Evolutionary conservation across 2,329 filamentous ascomycete species (phyloP), one percentile per base, ranked within the genome.

Genomic region (Delphinella strobiligena): DNA sequence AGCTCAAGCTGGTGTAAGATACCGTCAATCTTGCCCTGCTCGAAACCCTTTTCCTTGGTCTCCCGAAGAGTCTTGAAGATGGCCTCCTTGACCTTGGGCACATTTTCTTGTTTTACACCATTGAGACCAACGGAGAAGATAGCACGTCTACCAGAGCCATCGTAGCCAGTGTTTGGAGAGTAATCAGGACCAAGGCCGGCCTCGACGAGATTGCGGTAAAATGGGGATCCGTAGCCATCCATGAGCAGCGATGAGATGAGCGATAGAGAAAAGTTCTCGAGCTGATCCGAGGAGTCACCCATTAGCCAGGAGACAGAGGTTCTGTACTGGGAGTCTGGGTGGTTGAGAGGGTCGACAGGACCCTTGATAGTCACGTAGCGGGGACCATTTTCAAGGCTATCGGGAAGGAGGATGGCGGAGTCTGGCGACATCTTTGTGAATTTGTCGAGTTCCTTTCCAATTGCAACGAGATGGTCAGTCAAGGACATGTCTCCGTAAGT

Each of bases 401-500:
- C 76, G 0, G 91, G 91, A 14, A 70, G 61, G 55, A 87, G 88
- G 48, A 93, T 75, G 37, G 87, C 75, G 38, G 71, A 69, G 50
- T 93, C 82, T 7, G 77, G 72, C 17, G 71, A 54, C 18, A 82
- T 82, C 52, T 71, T 78, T 27, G 81, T 72, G 53, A 96, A 96
- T 0, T 69, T 67, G 47, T 74, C 72, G 43, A 98, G 67, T 37
- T 83, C 80, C 8, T 76, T 71, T 52, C 89, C 75, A 19, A 96
- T 72, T 52, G 91, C 82, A 55, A 75, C 69, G 37, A 96, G 61
- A 56, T 98, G 91, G 39, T 85, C 80, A 2, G 69, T 69, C 44
- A 98, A 64, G 1, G 87, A 82, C 75, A 96, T 87, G 54, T 95
- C 81, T 37, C 91, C 91, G 51, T 98, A 98, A 0, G 91, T 95